Base-by-base conservation (phyloP, 2,329 filamentous ascomycete genomes). In the Torrubiellomyces zombiae region DNA sequence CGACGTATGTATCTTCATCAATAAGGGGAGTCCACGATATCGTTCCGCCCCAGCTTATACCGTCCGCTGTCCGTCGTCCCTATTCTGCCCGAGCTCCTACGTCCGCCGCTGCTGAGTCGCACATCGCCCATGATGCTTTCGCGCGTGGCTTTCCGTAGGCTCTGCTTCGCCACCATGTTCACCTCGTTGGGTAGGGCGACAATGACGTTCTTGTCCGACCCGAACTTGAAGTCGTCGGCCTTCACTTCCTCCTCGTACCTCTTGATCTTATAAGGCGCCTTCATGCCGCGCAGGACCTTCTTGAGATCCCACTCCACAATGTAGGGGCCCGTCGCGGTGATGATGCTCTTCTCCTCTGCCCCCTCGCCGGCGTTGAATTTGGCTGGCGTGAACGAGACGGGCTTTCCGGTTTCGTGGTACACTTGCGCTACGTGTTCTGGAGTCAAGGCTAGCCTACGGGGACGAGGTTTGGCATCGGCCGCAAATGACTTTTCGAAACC, bases 161-260 rank as follows among this genome's bases (percentile, higher is more conserved):
- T 75, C 39, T 76, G 68, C 51, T 86, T 85, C 22, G 75, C 77
- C 9, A 98, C 81, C 85, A 95, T 95, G 51, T 94, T 91, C 38
- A 98, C 89, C 50, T 95, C 85, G 45, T 98, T 93, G 3, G 89
- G 85, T 34, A 98, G 58, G 1, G 89, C 89, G 18, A 98, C 86
- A 42, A 98, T 93, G 40, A 98, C 82, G 42, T 94, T 94, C 67
- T 93, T 92, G 51, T 98, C 89, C 5, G 76, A 85, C 23, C 86
- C 86, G 43, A 83, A 98, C 42, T 89, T 83, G 71, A 98, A 98
- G 49, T 98, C 92, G 49, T 98, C 89, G 4, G 89, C 89, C 62
- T 91, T 94, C 45, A 98, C 83, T 34, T 92, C 78, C 42, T 98
- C 89, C 1, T 72, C 67, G 47, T 98, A 98, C 10, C 89, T 76